Conservation (phyloP, 371 early-diverging fungal species). For the Mucor indicus region DNA sequence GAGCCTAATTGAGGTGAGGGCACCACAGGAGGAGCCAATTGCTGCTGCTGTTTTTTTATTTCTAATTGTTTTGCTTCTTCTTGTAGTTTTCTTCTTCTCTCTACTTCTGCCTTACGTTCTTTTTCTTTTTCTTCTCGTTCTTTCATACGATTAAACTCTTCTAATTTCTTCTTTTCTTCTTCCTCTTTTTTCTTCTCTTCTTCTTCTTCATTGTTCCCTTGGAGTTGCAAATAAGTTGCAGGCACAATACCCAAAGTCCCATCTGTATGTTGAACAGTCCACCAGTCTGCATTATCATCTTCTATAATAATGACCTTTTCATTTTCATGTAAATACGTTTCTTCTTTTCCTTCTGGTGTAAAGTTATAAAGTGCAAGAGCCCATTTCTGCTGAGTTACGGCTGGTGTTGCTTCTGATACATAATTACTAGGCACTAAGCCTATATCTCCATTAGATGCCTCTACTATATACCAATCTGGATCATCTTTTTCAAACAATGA, state of each 20-base stretch:
- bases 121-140: slow-evolving; percentile 16
- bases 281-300: slow-evolving; percentile 63
- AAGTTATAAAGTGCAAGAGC: slow-evolving; percentile 79
- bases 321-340: slow-evolving; percentile 65
- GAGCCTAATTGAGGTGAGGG: slow-evolving; percentile 17
- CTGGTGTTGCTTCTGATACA: too few species aligned
- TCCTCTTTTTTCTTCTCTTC: neutral
- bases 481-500: slow-evolving; percentile 73
- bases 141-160: slow-evolving; percentile 4
- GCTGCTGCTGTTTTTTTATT: neutral
- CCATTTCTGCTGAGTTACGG: too few species aligned
- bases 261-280: slow-evolving; percentile 49
- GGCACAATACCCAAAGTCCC: slow-evolving; percentile 55
- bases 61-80: slow-evolving; percentile 26
- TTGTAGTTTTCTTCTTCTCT: slow-evolving; percentile 28
- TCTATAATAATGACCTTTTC: slow-evolving; percentile 74
- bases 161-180: slow-evolving; percentile 6
- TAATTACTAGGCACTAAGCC: slow-evolving; percentile 80
- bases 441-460: slow-evolving; percentile 44
- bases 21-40: slow-evolving; percentile 10
- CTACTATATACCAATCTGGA: slow-evolving; percentile 76
- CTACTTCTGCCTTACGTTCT: slow-evolving; percentile 18
- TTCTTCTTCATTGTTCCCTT: slow-evolving; percentile 18
- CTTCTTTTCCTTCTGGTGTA: slow-evolving; percentile 69
- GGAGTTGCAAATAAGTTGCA: slow-evolving; percentile 47